These are phyloP conservation scores for Ophiostoma sp. DNA, from an alignment of 2,329 filamentous ascomycete genomes.

Conservation along the genomic window DNA sequence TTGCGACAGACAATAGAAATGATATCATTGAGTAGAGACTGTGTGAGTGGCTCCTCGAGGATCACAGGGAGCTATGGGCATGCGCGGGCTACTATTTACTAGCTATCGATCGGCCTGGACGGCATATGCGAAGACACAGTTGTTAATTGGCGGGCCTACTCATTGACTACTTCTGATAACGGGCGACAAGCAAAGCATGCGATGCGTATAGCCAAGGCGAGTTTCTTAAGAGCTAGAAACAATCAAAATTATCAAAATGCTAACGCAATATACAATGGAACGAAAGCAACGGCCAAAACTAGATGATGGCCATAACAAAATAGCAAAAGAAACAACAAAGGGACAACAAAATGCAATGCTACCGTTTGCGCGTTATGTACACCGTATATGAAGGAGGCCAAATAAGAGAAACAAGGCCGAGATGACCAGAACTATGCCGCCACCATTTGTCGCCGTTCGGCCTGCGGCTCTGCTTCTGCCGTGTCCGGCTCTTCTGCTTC, in stretches of 20 bases:
- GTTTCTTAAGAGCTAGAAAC: not conserved
- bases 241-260: not conserved
- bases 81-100: not conserved
- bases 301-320: not conserved
- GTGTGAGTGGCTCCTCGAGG: not conserved
- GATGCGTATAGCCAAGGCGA: not conserved
- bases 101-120: not conserved
- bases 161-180: not conserved
- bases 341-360: not conserved
- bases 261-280: not conserved
- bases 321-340: not conserved
- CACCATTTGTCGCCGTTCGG: conserved; percentile 24
- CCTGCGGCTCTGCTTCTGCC: conserved; percentile 14
- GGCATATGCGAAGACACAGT: not conserved
- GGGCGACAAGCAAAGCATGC: not conserved
- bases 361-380: not conserved
- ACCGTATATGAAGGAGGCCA: not conserved
- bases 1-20: not conserved
- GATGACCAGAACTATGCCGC: conserved; percentile 21
- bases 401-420: too few relatives aligned
- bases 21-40: not conserved
- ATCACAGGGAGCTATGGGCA: not conserved
- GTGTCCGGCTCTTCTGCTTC: not conserved
- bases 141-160: not conserved
- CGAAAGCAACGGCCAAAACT: not conserved